Conservation (phyloP, 2,329 filamentous ascomycete species). For the Bipolaris oryzae region DNA sequence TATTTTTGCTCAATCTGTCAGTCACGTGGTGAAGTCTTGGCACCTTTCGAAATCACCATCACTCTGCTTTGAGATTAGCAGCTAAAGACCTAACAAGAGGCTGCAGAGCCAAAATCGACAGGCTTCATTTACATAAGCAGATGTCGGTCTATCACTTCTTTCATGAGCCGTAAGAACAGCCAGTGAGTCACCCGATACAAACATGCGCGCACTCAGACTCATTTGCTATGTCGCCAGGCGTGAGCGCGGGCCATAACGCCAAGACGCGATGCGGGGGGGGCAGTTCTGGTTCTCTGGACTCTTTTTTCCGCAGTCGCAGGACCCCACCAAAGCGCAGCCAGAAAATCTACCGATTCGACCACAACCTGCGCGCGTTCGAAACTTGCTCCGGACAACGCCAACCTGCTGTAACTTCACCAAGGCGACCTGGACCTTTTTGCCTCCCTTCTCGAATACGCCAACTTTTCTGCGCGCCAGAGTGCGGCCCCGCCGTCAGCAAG, state of each 20-base stretch:
- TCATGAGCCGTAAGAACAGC: not conserved
- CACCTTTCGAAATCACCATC: not conserved
- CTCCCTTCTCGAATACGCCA: not conserved
- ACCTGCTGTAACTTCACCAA: not conserved
- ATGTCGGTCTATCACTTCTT: not conserved
- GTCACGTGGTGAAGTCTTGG: too few species aligned
- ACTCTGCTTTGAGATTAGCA: not conserved
- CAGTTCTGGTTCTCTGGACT: constrained; percentile 8
- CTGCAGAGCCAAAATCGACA: not conserved
- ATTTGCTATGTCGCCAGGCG: constrained; percentile 1
- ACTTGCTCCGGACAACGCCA: constrained; percentile 5
- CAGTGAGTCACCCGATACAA: not conserved
- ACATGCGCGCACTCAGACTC: not conserved
- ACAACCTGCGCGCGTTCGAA: constrained; percentile 19
- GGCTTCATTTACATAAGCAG: not conserved
- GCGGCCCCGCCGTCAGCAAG: constrained; percentile 3
- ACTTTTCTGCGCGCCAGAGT: not conserved
- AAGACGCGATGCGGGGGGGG: constrained; percentile 13
- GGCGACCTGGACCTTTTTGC: not conserved
- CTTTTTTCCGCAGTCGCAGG: constrained; percentile 15
- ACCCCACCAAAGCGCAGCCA: constrained; percentile 21
- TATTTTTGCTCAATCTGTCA: too few species aligned
- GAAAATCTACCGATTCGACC: constrained; percentile 17
- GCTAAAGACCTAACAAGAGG: not conserved
- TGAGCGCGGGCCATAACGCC: constrained; percentile 9